Evolutionary conservation across 106 monocot species (phyloP).

Genomic region (Triglochin maritima): DNA sequence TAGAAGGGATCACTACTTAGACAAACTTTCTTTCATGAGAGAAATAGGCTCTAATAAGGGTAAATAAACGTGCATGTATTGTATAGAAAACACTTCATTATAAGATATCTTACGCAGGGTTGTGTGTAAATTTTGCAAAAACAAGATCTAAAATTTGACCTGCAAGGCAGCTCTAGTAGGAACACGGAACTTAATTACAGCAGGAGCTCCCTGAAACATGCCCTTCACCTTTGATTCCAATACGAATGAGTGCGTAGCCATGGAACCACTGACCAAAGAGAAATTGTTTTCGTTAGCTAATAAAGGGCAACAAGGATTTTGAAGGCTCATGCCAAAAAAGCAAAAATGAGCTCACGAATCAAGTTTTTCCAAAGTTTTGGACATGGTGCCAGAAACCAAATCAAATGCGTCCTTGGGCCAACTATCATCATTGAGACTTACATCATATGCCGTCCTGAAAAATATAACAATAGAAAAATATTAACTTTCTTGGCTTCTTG

Average conservation of each 20-base stretch:
- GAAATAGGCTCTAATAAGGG: too few species aligned
- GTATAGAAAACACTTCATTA: too few species aligned
- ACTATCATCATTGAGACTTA: constrained; percentile 77
- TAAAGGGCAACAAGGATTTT: neutral
- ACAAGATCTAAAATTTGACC: too few species aligned
- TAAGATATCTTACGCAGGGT: too few species aligned
- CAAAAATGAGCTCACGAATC: constrained; percentile 52
- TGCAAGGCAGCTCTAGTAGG: constrained; percentile 78
- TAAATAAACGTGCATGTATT: too few species aligned
- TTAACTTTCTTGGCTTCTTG: too few species aligned
- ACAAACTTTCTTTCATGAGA: too few species aligned
- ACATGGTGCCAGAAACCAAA: constrained; percentile 49
- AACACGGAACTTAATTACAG: constrained; percentile 78
- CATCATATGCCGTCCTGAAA: constrained; percentile 95
- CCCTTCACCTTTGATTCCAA: constrained; percentile 80
- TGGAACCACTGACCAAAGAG: constrained; percentile 45
- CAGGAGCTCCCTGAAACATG: constrained; percentile 61
- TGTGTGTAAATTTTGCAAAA: too few species aligned
- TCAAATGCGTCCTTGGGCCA: constrained; percentile 79
- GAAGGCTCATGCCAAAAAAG: too few species aligned
- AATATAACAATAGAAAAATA: neutral
- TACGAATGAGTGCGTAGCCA: constrained; percentile 72
- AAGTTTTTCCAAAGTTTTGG: constrained; percentile 83
- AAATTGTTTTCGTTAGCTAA: neutral
- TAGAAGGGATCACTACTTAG: too few species aligned